phyloP scores from a whole-genome alignment of 768 basidiomycete genomes.

The Suillus cothurnatus region DNA sequence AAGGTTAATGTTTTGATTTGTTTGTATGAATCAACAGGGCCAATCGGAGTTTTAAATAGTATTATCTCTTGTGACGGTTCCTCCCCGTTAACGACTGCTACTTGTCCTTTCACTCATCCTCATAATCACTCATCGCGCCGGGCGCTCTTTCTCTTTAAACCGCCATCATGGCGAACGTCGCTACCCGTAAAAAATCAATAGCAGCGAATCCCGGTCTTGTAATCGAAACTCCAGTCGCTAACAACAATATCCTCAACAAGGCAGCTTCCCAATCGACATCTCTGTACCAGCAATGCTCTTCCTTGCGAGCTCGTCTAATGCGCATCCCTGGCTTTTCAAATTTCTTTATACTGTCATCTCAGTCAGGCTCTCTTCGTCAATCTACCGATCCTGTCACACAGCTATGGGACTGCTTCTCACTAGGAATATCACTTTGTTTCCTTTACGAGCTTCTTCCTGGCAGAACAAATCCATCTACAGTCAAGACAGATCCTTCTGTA shows the following conservation, averaged over 20 bases:
- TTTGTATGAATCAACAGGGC: constrained; percentile 32
- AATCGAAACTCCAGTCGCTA: constrained; percentile 74
- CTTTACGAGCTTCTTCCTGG: constrained; percentile 88
- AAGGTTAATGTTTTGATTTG: constrained; percentile 20
- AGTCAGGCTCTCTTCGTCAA: constrained; percentile 60
- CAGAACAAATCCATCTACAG: constrained; percentile 32
- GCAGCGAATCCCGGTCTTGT: constrained; percentile 62
- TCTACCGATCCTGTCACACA: constrained; percentile 93
- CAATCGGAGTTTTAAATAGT: constrained; percentile 31
- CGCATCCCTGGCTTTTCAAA: constrained; percentile 73
- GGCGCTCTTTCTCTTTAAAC: constrained; percentile 15
- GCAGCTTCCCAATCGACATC: constrained; percentile 85
- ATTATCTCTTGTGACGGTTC: constrained; percentile 29
- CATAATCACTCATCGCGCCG: not conserved
- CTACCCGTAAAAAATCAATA: constrained; percentile 81
- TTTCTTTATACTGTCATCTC: constrained; percentile 65
- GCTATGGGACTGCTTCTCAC: constrained; percentile 91
- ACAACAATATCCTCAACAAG: constrained; percentile 90
- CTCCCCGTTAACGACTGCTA: constrained; percentile 11
- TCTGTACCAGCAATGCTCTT: constrained; percentile 90
- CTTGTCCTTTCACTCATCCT: not conserved
- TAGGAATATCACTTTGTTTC: constrained; percentile 93
- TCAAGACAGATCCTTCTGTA: constrained; percentile 65
- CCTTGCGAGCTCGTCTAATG: constrained; percentile 73
- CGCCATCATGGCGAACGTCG: constrained; percentile 48